These are phyloP conservation scores for Thamnidium elegans DNA, from an alignment of 192 early-diverging fungal species.

Conservation along the genomic window DNA sequence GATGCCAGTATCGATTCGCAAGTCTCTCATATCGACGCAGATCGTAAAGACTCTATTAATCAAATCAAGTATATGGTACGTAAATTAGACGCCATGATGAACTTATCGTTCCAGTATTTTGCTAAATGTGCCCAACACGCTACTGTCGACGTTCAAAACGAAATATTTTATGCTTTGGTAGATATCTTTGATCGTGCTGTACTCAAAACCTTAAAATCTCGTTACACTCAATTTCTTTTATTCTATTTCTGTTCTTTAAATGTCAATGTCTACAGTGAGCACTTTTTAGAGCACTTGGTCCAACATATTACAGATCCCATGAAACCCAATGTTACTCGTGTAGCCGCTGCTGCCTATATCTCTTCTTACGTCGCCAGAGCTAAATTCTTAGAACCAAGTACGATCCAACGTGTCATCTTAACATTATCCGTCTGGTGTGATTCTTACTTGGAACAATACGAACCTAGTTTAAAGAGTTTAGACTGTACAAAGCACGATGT, in stretches of 20 bases:
- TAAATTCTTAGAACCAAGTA: slow-evolving; percentile 60
- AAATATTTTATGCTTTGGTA: slow-evolving; percentile 67
- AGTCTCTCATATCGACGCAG: slow-evolving; percentile 23
- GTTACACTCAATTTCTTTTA: slow-evolving; percentile 89
- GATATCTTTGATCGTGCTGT: slow-evolving; percentile 78
- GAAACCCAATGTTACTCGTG: slow-evolving; percentile 62
- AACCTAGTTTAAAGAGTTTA: slow-evolving; percentile 37
- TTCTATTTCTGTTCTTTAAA: slow-evolving; percentile 78
- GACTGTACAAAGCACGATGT: slow-evolving; percentile 69
- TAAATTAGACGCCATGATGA: slow-evolving; percentile 75
- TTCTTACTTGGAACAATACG: slow-evolving; percentile 66
- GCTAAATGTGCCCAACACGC: slow-evolving; percentile 19
- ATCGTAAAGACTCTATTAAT: slow-evolving; percentile 30
- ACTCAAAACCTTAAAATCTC: slow-evolving; percentile 82
- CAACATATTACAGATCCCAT: slow-evolving; percentile 55
- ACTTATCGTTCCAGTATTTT: slow-evolving; percentile 63
- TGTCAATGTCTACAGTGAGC: slow-evolving; percentile 60
- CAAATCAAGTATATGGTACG: slow-evolving; percentile 56
- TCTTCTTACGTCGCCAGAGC: slow-evolving; percentile 88
- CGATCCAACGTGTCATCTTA: slow-evolving; percentile 65
- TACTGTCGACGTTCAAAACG: slow-evolving; percentile 35
- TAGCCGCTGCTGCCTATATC: slow-evolving; percentile 81
- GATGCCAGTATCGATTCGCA: slow-evolving; percentile 22
- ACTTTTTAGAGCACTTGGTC: slow-evolving; percentile 76
- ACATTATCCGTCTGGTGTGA: slow-evolving; percentile 67